phyloP scores from a whole-genome alignment of 176 grass and related monocot species.

The Saccharum spontaneum region DNA sequence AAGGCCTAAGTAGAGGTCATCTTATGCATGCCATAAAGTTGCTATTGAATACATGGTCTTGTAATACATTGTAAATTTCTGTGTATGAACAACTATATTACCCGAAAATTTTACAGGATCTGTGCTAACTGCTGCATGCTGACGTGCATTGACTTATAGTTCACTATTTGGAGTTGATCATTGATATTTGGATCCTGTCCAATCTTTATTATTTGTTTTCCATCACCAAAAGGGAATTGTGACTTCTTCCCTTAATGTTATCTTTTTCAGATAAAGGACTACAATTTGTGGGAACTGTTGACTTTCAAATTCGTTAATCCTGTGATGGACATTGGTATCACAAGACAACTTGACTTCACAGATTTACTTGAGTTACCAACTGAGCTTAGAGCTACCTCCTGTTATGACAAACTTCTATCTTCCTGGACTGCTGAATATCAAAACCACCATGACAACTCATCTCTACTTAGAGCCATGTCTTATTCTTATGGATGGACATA shows the following conservation, averaged over 20 bases:
- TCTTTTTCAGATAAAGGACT: conserved; percentile 42
- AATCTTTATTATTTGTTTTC: background rate
- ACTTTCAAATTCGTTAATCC: conserved; percentile 80
- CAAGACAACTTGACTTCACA: conserved; percentile 79
- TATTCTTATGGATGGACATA: conserved; percentile 82
- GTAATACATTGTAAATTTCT: background rate
- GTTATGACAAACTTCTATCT: conserved; percentile 64
- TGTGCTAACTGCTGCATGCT: background rate
- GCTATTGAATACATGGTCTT: background rate
- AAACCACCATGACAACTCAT: conserved; percentile 49
- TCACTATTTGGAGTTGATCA: conserved; percentile 4
- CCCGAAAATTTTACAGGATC: background rate
- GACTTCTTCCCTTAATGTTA: conserved; percentile 37
- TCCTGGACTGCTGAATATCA: conserved; percentile 69
- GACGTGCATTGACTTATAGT: background rate
- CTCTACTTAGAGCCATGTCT: conserved; percentile 77
- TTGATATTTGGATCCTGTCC: background rate
- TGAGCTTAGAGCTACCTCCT: conserved; percentile 63
- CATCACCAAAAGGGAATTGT: conserved; percentile 27
- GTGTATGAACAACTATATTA: too few relatives aligned
- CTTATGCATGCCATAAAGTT: background rate
- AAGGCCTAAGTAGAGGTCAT: background rate
- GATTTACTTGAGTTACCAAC: conserved; percentile 78
- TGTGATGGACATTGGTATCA: conserved; percentile 77
- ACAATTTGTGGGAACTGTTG: conserved; percentile 52